Evolutionary conservation across 176 grass and related monocot species (phyloP), one percentile per base, ranked within the genome.

Genomic region (Bothriochloa decipiens): DNA sequence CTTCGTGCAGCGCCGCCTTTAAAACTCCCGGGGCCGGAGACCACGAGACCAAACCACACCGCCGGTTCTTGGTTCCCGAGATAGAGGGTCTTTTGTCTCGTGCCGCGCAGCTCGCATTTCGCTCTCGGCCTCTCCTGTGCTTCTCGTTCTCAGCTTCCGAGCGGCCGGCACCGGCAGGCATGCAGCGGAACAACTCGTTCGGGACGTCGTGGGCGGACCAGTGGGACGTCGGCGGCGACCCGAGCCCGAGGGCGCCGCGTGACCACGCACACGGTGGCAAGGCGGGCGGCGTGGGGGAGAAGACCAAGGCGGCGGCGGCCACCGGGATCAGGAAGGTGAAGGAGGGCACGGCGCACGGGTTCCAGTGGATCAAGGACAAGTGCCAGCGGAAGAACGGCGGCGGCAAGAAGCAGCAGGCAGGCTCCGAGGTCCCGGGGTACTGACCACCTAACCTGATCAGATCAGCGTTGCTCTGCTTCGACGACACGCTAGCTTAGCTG

Each of bases 201-300:
- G 94, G 91, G 32, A 42, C 88, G 71, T 93, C 95, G 39, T 97
- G 95, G 95, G 92, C 95, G 27, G 95, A 97, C 89, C 95, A 97
- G 92, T 97, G 95, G 92, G 95, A 95, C 75, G 84, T 46, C 50
- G 82, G 89, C 76, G 67, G 65, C 72, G 82, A 96, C 80, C 81
- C 74, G 15, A 82, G 39, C 71, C 80, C 87, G 13, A 25, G 8
- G 5, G 18, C 57, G 58, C 6, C 26, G 77, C 35, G 6, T 26
- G 35, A 25, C 15, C 36, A 68, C 35, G 8, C 22, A 11, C 69
- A 15, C 22, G 47, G 22, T 1, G 27, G 72, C 25, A 84, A 81
- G 82, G 68, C 72, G 27, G 47, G 28, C 41, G 79, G 79, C 79
- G 79, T 55, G 13, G 80, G 85, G 58, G 92, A 84, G 74, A 95